Conservation (phyloP, 306 rosid genomes). For the Fragaria iinumae region DNA sequence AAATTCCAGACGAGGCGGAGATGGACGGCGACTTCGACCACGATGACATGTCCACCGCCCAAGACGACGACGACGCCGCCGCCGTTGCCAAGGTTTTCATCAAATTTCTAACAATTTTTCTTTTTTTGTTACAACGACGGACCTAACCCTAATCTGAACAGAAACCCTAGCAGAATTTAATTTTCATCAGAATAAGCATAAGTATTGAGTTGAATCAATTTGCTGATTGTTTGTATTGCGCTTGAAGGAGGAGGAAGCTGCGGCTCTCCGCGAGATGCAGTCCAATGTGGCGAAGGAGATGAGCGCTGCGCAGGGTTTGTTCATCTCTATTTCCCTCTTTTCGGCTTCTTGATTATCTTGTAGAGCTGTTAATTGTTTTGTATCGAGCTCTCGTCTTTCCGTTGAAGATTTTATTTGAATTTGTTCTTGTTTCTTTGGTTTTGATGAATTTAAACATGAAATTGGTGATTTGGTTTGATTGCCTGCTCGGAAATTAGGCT, state of each 20-base stretch:
- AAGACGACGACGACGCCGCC: slow-evolving; percentile 38
- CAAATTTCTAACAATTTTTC: neutral
- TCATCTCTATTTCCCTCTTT: neutral
- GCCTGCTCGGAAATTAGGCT: neutral
- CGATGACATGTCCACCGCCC: slow-evolving; percentile 71
- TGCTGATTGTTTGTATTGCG: slow-evolving; percentile 53
- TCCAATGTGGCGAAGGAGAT: slow-evolving; percentile 87
- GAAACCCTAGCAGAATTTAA: slow-evolving; percentile 4
- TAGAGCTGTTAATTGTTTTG: neutral
- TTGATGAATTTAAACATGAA: neutral
- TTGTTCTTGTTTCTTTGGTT: neutral
- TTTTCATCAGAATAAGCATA: neutral
- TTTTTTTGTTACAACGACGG: neutral
- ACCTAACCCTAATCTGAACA: neutral
- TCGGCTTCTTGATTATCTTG: neutral
- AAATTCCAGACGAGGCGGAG: slow-evolving; percentile 80
- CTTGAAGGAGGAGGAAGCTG: slow-evolving; percentile 85
- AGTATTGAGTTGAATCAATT: neutral
- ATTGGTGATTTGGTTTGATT: neutral
- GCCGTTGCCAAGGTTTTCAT: slow-evolving; percentile 55
- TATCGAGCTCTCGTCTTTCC: neutral
- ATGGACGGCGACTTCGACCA: slow-evolving; percentile 60
- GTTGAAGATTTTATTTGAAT: neutral
- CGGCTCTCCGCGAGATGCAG: slow-evolving; percentile 93
- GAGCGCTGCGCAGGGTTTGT: slow-evolving; percentile 78